phyloP scores from a whole-genome alignment of 148 eudicot genomes.

The Dianthus caryophyllus region DNA sequence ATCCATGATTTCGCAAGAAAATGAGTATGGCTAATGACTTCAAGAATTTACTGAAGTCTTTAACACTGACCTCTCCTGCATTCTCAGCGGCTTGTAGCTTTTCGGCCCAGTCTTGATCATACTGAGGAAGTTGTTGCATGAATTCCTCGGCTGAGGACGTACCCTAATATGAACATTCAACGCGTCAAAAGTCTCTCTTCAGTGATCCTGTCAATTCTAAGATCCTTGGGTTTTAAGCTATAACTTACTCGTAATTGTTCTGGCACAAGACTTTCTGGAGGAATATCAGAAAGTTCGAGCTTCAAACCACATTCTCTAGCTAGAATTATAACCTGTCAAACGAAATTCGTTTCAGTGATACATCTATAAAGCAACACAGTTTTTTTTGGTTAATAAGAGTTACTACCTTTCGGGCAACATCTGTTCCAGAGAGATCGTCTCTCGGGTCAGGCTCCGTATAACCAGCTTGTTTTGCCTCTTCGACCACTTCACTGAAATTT shows the following conservation, averaged over 20 bases:
- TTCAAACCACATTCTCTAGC: conserved; percentile 88
- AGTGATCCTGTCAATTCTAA: neutral
- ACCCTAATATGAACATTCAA: conserved; percentile 30
- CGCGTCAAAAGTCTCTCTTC: neutral
- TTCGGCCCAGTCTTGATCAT: conserved; percentile 60
- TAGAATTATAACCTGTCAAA: conserved; percentile 83
- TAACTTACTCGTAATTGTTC: conserved; percentile 68
- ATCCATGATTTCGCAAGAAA: no score
- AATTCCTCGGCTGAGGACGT: conserved; percentile 75
- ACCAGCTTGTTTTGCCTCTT: conserved; percentile 84
- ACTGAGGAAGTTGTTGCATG: conserved; percentile 64
- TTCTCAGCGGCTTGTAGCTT: conserved; percentile 68
- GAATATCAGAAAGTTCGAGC: conserved; percentile 93
- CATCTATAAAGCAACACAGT: neutral
- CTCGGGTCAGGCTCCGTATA: conserved; percentile 99
- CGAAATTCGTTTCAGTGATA: conserved; percentile 11
- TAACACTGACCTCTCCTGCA: conserved; percentile 62
- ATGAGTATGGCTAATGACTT: neutral
- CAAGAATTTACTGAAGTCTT: neutral
- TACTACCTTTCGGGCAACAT: conserved; percentile 92
- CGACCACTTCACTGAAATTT: conserved; percentile 76
- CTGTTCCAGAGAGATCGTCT: conserved; percentile 97
- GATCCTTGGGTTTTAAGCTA: no score
- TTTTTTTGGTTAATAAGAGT: neutral
- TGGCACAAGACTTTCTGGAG: conserved; percentile 85